Conservation (phyloP, 116 monocot genomes). For the Posidonia oceanica region DNA sequence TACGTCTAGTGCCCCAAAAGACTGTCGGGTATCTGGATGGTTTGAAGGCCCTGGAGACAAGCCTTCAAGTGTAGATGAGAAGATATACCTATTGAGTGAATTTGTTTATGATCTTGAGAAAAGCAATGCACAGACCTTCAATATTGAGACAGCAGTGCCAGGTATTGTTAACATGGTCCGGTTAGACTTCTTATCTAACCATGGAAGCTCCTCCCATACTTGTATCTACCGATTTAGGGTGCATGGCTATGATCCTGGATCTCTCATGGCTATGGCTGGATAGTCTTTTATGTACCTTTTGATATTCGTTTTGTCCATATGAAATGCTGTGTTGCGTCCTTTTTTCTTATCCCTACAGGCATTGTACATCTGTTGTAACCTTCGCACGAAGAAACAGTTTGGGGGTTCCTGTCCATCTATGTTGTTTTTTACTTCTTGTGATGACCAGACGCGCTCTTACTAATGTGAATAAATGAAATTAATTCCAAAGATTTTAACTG, state of each 20-base stretch:
- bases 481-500: no score
- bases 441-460: no score
- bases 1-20: conserved; percentile 73
- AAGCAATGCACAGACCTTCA: conserved; percentile 66
- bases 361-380: no score
- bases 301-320: no score
- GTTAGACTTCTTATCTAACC: conserved; percentile 69
- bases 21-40: conserved; percentile 53
- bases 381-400: no score
- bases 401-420: no score
- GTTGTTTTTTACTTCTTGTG: no score
- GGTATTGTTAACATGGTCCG: conserved; percentile 45
- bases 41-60: conserved; percentile 30
- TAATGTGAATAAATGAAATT: no score
- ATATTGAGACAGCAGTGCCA: conserved; percentile 14
- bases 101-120: conserved; percentile 68
- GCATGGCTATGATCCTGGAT: conserved; percentile 57
- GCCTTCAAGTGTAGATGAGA: conserved; percentile 8
- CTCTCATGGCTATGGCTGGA: not conserved
- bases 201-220: conserved; percentile 60
- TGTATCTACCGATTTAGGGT: conserved; percentile 96
- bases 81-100: conserved; percentile 26
- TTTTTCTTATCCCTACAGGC: no score
- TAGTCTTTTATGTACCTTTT: not conserved
- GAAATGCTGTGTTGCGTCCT: no score